These are phyloP conservation scores for Arabis hirsuta DNA, from an alignment of 345 rosid species.

Conservation along the genomic window DNA sequence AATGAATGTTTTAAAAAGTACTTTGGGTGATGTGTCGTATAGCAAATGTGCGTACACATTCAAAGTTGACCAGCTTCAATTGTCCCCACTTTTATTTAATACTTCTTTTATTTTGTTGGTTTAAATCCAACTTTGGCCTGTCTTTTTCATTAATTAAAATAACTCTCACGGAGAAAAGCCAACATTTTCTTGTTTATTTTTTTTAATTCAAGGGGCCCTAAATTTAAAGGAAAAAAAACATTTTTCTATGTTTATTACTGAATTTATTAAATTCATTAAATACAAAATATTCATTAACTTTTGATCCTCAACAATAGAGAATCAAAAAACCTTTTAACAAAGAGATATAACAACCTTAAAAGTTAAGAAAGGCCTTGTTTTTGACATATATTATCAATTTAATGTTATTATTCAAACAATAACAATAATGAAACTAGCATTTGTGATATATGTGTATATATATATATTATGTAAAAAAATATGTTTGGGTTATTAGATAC, in stretches of 20 bases:
- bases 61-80: conserved; percentile 37
- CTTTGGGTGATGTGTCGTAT: conserved; percentile 28
- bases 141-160: conserved; percentile 36
- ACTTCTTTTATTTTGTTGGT: background rate
- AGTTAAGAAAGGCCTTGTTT: background rate
- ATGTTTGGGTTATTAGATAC: too few species aligned
- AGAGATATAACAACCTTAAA: background rate
- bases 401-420: background rate
- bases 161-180: conserved; percentile 40
- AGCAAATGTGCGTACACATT: conserved; percentile 35
- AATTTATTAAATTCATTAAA: background rate
- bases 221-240: background rate
- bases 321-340: background rate
- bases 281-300: too few species aligned
- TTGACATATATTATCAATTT: background rate
- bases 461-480: too few species aligned
- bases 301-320: background rate
- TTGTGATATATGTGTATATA: too few species aligned
- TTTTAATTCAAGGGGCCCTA: background rate
- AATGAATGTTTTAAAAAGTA: conserved; percentile 2
- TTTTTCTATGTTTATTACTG: background rate
- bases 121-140: conserved; percentile 25
- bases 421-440: too few species aligned
- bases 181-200: conserved; percentile 19
- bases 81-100: background rate